Evolutionary conservation across 805 yeast species (phyloP).

Genomic region (Henningerozyma blattae): DNA sequence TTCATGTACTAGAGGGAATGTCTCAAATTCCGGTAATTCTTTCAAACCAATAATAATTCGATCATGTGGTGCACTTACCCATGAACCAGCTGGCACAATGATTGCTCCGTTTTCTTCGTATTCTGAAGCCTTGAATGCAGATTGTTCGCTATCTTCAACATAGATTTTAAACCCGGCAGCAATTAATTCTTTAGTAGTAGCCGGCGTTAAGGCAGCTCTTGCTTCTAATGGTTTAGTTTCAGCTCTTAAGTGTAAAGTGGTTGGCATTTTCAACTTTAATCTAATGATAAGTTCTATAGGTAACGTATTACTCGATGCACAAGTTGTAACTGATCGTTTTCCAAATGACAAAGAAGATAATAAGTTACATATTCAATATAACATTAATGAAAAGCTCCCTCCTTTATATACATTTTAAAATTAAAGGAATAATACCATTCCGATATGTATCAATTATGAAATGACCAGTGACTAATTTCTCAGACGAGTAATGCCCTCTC

Average conservation of each 20-base stretch:
- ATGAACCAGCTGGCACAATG: conserved; percentile 86
- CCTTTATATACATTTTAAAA: no score
- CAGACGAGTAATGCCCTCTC: no score
- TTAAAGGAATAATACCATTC: no score
- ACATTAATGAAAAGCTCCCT: no score
- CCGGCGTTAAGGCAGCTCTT: conserved; percentile 92
- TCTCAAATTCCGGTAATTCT: conserved; percentile 82
- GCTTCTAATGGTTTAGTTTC: conserved; percentile 96
- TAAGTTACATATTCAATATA: no score
- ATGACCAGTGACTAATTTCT: no score
- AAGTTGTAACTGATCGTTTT: no score
- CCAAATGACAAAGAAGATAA: no score
- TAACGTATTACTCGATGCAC: no score
- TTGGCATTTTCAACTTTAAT: no score
- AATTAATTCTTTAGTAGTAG: conserved; percentile 70
- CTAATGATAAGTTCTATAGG: no score
- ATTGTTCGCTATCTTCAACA: conserved; percentile 80
- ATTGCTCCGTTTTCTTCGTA: conserved; percentile 72
- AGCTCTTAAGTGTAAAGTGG: conserved; percentile 81
- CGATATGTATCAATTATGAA: no score
- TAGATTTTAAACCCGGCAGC: conserved; percentile 81
- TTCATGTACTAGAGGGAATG: conserved; percentile 87
- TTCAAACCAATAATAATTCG: conserved; percentile 87
- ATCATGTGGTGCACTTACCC: conserved; percentile 86
- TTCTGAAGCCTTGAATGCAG: conserved; percentile 67